phyloP scores from a whole-genome alignment of 192 early-diverging fungal species.

The Backusella luteola region DNA sequence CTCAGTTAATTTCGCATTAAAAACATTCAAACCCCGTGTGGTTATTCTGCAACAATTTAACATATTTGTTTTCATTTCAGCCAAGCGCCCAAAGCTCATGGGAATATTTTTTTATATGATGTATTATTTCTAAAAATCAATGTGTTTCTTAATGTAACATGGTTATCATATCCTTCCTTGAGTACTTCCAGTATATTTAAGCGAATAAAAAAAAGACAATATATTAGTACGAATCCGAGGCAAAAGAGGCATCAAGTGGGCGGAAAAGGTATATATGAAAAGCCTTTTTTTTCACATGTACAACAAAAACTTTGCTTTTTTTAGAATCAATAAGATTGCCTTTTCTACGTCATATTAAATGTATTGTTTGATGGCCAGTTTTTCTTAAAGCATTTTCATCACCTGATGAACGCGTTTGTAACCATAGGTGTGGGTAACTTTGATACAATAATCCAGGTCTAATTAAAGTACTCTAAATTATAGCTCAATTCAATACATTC shows the following conservation, averaged over 20 bases:
- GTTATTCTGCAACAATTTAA: not conserved
- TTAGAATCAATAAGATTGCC: not conserved
- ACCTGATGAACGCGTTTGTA: constrained; percentile 6
- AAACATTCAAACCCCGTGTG: not conserved
- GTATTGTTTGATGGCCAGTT: not conserved
- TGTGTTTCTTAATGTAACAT: not conserved
- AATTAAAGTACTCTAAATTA: not conserved
- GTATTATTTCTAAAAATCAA: not conserved
- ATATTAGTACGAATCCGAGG: not conserved
- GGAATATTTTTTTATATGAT: not conserved
- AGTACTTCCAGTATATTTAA: not conserved
- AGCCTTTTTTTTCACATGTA: not conserved
- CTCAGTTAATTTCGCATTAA: not conserved
- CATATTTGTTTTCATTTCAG: constrained; percentile 7
- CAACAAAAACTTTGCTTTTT: constrained; percentile 1
- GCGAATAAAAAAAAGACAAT: not conserved
- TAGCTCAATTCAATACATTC: not conserved
- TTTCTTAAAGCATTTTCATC: not conserved
- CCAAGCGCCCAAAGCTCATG: not conserved
- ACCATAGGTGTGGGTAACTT: constrained; percentile 4
- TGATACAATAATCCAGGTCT: not conserved
- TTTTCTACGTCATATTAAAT: not conserved
- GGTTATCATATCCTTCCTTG: not conserved
- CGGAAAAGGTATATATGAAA: not conserved
- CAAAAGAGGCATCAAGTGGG: not conserved